Evolutionary conservation across 2,329 filamentous ascomycete genomes (phyloP).

Genomic region (Pseudogymnoascus sp.): DNA sequence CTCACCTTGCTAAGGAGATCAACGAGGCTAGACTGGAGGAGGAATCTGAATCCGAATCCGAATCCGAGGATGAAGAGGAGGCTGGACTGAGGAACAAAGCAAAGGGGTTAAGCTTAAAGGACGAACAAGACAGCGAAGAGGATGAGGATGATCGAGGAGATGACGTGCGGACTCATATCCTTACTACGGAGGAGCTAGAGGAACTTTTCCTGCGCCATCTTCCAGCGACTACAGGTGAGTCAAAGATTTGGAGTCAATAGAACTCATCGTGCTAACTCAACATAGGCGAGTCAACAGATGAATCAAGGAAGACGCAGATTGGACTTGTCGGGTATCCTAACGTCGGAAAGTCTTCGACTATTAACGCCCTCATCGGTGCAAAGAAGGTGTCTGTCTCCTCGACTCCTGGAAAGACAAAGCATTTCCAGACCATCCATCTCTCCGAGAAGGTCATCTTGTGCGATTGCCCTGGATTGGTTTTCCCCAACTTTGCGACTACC

Average conservation of each 20-base stretch:
- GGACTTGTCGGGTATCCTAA: constrained; percentile 97
- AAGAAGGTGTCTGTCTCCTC: constrained; percentile 98
- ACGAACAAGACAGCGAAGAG: constrained; percentile 28
- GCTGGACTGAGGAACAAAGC: constrained; percentile 35
- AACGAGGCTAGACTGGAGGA: constrained; percentile 60
- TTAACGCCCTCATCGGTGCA: constrained; percentile 95
- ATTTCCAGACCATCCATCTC: constrained; percentile 96
- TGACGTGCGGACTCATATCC: constrained; percentile 57
- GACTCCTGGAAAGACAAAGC: constrained; percentile 97
- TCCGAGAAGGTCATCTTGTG: constrained; percentile 84
- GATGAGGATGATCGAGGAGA: constrained; percentile 24
- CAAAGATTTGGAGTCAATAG: not conserved
- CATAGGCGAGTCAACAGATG: constrained; percentile 36
- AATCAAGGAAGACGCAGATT: constrained; percentile 66
- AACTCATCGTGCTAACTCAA: constrained; percentile 20
- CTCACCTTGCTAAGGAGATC: constrained; percentile 78
- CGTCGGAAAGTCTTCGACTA: constrained; percentile 97
- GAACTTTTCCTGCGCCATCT: constrained; percentile 74
- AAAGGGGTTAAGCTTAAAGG: constrained; percentile 28
- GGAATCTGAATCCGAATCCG: constrained; percentile 32
- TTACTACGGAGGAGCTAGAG: constrained; percentile 90
- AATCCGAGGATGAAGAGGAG: constrained; percentile 31
- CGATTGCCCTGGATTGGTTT: constrained; percentile 97
- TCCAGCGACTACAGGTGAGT: constrained; percentile 47
- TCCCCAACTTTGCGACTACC: constrained; percentile 93